Conservation (phyloP, 1,284 basidiomycete species). For the Anthracocystis setariae region DNA sequence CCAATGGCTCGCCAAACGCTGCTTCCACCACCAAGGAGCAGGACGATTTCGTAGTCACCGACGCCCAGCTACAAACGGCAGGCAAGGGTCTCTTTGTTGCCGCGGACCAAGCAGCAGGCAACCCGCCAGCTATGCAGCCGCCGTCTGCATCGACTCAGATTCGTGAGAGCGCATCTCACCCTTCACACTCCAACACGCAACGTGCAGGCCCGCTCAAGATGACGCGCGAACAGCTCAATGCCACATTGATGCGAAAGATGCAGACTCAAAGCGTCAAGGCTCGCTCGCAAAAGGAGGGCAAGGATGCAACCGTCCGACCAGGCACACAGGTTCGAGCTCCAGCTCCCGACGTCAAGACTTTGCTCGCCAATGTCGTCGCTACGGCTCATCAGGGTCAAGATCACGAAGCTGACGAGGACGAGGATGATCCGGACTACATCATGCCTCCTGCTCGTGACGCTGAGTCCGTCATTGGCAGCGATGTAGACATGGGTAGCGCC, state of each 20-base stretch:
- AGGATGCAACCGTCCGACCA: constrained; percentile 1
- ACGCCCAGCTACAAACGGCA: constrained; percentile 39
- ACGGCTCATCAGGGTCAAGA: constrained; percentile 12
- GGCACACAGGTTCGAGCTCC: constrained; percentile 11
- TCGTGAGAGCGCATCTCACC: constrained; percentile 2
- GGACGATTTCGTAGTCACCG: constrained; percentile 34
- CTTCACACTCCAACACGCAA: constrained; percentile 3
- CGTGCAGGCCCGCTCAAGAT: constrained; percentile 35
- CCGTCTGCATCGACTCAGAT: constrained; percentile 14
- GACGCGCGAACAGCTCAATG: constrained; percentile 56
- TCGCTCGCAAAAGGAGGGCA: constrained; percentile 27
- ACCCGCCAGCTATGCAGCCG: constrained; percentile 23
- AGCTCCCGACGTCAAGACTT: constrained; percentile 33
- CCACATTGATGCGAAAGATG: constrained; percentile 48
- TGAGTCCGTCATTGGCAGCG: constrained; percentile 40
- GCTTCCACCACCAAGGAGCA: constrained; percentile 13
- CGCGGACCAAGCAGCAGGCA: constrained; percentile 38
- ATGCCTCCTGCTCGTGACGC: constrained; percentile 37
- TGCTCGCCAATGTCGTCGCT: constrained; percentile 24
- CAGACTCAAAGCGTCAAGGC: constrained; percentile 46
- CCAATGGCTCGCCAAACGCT: constrained; percentile 36
- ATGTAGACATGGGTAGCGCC: constrained; percentile 46
- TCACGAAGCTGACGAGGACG: constrained; percentile 28
- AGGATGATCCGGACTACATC: constrained; percentile 41
- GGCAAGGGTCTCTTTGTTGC: constrained; percentile 51